Evolutionary conservation across 495 filamentous ascomycete species (phyloP).

Genomic region (Patellaria atrata): DNA sequence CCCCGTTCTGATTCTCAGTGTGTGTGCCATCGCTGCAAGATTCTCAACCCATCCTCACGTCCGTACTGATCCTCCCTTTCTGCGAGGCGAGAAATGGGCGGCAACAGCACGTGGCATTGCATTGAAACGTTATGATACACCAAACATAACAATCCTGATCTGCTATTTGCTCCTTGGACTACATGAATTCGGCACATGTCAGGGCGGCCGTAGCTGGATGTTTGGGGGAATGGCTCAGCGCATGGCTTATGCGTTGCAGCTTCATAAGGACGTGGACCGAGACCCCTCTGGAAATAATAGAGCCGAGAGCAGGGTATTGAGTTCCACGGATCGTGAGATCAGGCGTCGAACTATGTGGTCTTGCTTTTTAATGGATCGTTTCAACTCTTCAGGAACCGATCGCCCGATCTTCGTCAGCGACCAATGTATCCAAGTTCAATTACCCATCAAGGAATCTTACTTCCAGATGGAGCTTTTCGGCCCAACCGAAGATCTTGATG

Average conservation of each 20-base stretch:
- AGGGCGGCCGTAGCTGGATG: constrained; percentile 91
- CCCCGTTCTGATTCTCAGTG: constrained; percentile 76
- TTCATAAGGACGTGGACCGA: constrained; percentile 85
- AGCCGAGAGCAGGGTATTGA: constrained; percentile 51
- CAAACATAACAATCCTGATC: constrained; percentile 89
- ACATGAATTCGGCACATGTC: constrained; percentile 94
- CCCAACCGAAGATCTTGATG: constrained; percentile 71
- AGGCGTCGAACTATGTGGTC: constrained; percentile 93
- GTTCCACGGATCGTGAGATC: constrained; percentile 86
- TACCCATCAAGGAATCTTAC: constrained; percentile 80
- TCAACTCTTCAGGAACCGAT: constrained; percentile 91
- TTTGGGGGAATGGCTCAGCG: constrained; percentile 86
- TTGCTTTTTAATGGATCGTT: constrained; percentile 92
- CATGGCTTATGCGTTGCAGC: constrained; percentile 91
- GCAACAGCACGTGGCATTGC: constrained; percentile 70
- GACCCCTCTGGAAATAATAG: constrained; percentile 56
- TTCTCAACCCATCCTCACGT: constrained; percentile 93
- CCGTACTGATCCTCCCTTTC: constrained; percentile 66
- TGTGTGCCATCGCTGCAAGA: constrained; percentile 83
- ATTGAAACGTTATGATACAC: constrained; percentile 74
- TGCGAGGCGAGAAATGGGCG: constrained; percentile 86
- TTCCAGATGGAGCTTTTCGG: constrained; percentile 86
- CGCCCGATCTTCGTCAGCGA: constrained; percentile 85
- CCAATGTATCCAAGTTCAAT: constrained; percentile 71
- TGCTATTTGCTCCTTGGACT: constrained; percentile 76